Conservation (phyloP, 176 grass and related monocot genomes). For the Tillandsia leiboldiana region DNA sequence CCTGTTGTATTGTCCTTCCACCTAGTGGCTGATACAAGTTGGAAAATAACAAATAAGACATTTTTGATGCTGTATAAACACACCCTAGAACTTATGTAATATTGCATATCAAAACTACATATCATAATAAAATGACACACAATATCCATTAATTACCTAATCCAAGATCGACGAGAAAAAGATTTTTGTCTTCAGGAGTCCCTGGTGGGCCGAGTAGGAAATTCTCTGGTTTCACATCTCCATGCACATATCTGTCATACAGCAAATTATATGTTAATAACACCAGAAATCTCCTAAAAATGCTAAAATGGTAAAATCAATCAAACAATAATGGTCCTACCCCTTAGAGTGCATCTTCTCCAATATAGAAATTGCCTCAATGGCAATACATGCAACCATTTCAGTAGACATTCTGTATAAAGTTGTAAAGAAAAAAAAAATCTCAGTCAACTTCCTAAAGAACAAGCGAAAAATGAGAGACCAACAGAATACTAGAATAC, state of each 20-base stretch:
- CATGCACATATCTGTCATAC: constrained; percentile 77
- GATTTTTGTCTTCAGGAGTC: constrained; percentile 74
- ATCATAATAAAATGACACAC: constrained; percentile 2
- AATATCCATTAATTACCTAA: constrained; percentile 52
- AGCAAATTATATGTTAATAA: neutral
- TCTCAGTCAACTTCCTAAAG: neutral
- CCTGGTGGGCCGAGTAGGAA: constrained; percentile 82
- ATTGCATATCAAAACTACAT: constrained; percentile 2
- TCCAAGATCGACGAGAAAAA: constrained; percentile 98
- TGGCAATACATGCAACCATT: constrained; percentile 98
- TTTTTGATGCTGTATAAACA: neutral
- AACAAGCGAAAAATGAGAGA: constrained; percentile 9
- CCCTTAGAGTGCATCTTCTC: constrained; percentile 95
- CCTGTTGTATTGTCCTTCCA: constrained; percentile 67
- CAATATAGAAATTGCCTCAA: constrained; percentile 89
- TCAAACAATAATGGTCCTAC: constrained; percentile 21
- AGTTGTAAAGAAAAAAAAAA: constrained; percentile 7
- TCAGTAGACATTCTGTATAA: constrained; percentile 76
- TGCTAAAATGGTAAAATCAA: neutral
- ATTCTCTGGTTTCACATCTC: constrained; percentile 94
- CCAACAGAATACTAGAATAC: constrained; percentile 10
- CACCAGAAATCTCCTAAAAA: neutral
- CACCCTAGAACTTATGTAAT: too few species aligned
- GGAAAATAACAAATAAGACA: constrained; percentile 9
- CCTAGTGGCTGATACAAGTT: constrained; percentile 47